Evolutionary conservation across 2,329 filamentous ascomycete genomes (phyloP).

Genomic region (Penicillium sp.): DNA sequence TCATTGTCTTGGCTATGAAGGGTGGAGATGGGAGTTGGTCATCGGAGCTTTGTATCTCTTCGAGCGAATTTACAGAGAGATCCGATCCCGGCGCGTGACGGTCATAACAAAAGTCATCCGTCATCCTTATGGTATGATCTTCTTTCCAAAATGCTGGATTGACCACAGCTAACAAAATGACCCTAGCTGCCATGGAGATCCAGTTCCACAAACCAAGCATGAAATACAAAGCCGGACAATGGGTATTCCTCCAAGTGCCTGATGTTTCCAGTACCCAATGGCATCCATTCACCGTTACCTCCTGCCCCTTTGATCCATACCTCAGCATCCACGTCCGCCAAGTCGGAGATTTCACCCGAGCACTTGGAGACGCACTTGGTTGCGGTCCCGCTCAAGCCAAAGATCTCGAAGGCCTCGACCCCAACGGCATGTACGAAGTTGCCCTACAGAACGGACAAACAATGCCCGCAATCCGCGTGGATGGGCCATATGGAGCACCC

Average conservation of each 20-base stretch:
- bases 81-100: conserved; percentile 78
- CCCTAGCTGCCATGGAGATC: conserved; percentile 84
- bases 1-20: conserved; percentile 92
- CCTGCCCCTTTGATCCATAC: conserved; percentile 93
- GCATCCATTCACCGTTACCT: conserved; percentile 99
- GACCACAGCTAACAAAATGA: conserved; percentile 28
- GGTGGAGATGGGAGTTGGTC: conserved; percentile 94
- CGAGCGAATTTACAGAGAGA: conserved; percentile 88
- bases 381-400: conserved; percentile 84
- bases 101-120: conserved; percentile 91
- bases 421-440: conserved; percentile 96
- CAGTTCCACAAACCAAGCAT: conserved; percentile 96
- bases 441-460: conserved; percentile 88
- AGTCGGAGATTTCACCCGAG: conserved; percentile 91
- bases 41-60: conserved; percentile 81
- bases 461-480: conserved; percentile 87
- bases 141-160: not conserved
- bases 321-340: conserved; percentile 93
- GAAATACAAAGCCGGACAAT: conserved; percentile 97
- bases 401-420: conserved; percentile 86
- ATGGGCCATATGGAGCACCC: conserved; percentile 93
- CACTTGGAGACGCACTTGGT: conserved; percentile 94
- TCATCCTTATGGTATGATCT: conserved; percentile 78
- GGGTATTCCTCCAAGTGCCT: conserved; percentile 94
- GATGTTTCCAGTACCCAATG: conserved; percentile 86